A percentile compares a stretch with the other conserved stretches of the same genome.
Conservation (phyloP, 352 stramenopile species). For the Phytophthora cactorum region DNA sequence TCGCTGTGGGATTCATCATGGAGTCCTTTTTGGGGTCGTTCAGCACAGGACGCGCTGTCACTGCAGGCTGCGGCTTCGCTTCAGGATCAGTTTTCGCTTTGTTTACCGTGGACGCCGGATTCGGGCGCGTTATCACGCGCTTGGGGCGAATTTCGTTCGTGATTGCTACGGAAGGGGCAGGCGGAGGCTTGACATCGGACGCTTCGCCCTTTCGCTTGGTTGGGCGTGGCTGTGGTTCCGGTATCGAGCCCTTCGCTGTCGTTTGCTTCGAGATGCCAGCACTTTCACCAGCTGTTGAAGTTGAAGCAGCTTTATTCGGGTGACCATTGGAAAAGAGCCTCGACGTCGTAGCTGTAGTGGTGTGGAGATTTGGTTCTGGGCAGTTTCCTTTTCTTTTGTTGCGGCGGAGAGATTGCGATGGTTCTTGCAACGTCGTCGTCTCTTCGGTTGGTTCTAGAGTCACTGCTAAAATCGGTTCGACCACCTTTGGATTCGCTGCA, state of each 20-base stretch:
- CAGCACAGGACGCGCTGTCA: constrained; percentile 12
- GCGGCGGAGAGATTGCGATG: constrained; percentile 4
- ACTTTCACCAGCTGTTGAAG: constrained; percentile 1
- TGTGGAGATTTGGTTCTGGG: constrained; percentile 11
- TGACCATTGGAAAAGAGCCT: constrained; percentile 3
- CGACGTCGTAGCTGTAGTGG: neutral
- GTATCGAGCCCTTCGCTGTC: constrained; percentile 1
- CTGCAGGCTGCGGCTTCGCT: constrained; percentile 7
- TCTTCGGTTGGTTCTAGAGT: neutral
- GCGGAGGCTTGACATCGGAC: constrained; percentile 16
- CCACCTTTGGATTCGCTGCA: neutral
- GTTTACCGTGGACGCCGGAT: constrained; percentile 7
- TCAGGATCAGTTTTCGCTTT: constrained; percentile 12
- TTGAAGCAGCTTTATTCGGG: neutral
- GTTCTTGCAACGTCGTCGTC: constrained; percentile 3
- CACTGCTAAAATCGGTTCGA: neutral
- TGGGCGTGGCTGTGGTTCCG: constrained; percentile 7
- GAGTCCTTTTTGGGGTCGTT: constrained; percentile 26
- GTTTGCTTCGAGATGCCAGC: constrained; percentile 1
- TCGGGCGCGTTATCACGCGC: constrained; percentile 18
- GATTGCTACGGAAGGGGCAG: constrained; percentile 3
- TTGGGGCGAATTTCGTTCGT: constrained; percentile 19
- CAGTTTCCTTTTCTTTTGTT: constrained; percentile 33
- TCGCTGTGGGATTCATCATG: constrained; percentile 41
- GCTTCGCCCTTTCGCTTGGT: constrained; percentile 27